Conservation (phyloP, 768 basidiomycete genomes). For the Leucogyrophana mollusca region DNA sequence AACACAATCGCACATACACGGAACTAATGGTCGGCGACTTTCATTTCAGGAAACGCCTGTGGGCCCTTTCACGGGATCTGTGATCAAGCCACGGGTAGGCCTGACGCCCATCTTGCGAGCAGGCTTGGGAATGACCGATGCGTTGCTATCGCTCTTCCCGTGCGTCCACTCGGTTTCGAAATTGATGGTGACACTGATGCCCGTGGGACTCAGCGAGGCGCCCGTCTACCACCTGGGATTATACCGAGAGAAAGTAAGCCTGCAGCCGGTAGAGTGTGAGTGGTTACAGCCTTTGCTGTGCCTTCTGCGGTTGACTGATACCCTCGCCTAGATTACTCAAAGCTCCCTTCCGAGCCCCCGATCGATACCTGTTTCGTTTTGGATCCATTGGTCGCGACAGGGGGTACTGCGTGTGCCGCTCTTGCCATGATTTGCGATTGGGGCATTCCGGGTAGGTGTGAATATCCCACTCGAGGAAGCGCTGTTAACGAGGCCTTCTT, state of each 20-base stretch:
- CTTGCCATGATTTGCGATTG: slow-evolving; percentile 82
- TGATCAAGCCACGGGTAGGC: slow-evolving; percentile 76
- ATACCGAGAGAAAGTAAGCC: slow-evolving; percentile 80
- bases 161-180: slow-evolving; percentile 36
- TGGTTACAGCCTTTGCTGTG: slow-evolving; percentile 1
- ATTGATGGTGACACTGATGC: neutral
- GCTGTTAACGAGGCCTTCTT: slow-evolving; percentile 2
- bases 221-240: slow-evolving; percentile 90
- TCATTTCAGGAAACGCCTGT: slow-evolving; percentile 70
- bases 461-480: neutral
- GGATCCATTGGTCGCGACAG: slow-evolving; percentile 93
- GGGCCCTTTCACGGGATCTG: slow-evolving; percentile 72
- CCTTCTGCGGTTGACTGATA: neutral
- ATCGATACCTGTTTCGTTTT: slow-evolving; percentile 86
- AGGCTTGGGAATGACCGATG: slow-evolving; percentile 91
- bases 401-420: slow-evolving; percentile 88
- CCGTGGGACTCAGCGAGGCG: slow-evolving; percentile 47
- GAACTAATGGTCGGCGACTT: too few species aligned
- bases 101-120: slow-evolving; percentile 91
- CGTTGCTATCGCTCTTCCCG: slow-evolving; percentile 83
- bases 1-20: too few species aligned
- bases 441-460: slow-evolving; percentile 65
- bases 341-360: slow-evolving; percentile 72
- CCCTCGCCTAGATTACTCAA: slow-evolving; percentile 72
- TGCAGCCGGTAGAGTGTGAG: slow-evolving; percentile 91